Conservation (phyloP, 805 yeast genomes). For the Blastobotrys chiropterorum region DNA sequence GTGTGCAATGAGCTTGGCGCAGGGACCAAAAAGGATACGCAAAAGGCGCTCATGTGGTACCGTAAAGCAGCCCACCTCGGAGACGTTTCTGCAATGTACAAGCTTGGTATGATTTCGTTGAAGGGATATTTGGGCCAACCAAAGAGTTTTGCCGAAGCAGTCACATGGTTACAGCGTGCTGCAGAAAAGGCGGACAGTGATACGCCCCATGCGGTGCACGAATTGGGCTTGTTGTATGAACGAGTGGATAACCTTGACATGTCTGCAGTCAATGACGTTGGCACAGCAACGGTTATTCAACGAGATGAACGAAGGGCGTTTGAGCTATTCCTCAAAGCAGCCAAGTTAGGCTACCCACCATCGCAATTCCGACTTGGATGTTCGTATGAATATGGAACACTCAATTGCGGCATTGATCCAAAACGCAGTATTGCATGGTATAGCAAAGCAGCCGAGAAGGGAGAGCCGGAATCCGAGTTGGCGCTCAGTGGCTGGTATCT, state of each 20-base stretch:
- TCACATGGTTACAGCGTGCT: constrained; percentile 49
- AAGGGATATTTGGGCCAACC: constrained; percentile 41
- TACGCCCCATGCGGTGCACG: constrained; percentile 53
- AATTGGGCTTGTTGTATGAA: constrained; percentile 52
- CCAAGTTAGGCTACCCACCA: constrained; percentile 53
- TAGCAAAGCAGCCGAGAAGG: constrained; percentile 56
- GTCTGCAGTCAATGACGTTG: constrained; percentile 12
- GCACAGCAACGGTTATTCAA: constrained; percentile 19
- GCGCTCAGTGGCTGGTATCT: constrained; percentile 77
- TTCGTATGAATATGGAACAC: constrained; percentile 64
- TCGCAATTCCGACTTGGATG: constrained; percentile 68
- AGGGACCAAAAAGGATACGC: constrained; percentile 40
- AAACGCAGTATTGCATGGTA: constrained; percentile 68
- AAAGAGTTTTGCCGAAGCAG: constrained; percentile 38
- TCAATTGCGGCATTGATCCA: constrained; percentile 47
- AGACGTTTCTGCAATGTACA: constrained; percentile 63
- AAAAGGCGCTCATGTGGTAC: constrained; percentile 50
- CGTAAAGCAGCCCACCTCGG: constrained; percentile 56
- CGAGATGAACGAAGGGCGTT: constrained; percentile 38
- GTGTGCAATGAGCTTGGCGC: constrained; percentile 65
- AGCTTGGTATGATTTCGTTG: constrained; percentile 59
- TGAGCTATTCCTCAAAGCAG: constrained; percentile 51
- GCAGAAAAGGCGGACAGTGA: constrained; percentile 37
- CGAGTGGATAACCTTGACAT: constrained; percentile 31
- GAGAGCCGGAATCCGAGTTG: constrained; percentile 62